These are phyloP conservation scores for Metschnikowia henanensis DNA, from an alignment of 805 yeast genomes.

Conservation along the genomic window DNA sequence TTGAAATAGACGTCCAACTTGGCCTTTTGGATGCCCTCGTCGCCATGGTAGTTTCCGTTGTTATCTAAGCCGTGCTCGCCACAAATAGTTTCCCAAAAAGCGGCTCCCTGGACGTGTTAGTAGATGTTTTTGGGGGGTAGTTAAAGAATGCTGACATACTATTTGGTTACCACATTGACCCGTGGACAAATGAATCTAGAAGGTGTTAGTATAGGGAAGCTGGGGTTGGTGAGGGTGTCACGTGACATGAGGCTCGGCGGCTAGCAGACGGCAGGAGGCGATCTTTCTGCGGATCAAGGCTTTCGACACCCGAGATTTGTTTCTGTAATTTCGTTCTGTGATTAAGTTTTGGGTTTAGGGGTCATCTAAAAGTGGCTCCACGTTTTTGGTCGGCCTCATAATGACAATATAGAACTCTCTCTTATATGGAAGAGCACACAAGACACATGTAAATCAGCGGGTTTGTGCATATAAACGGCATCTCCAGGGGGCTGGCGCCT, in stretches of 20 bases:
- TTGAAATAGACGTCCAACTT: conserved; percentile 83
- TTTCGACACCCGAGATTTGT: too few species aligned
- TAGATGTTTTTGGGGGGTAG: not conserved
- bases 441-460: too few species aligned
- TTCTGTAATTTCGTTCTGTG: too few species aligned
- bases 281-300: too few species aligned
- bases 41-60: conserved; percentile 64
- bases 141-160: conserved; percentile 43
- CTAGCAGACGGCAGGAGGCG: not conserved
- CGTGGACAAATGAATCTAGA: conserved; percentile 87
- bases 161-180: conserved; percentile 99
- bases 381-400: too few species aligned
- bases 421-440: too few species aligned
- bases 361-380: too few species aligned
- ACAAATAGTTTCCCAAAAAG: conserved; percentile 91
- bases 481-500: too few species aligned
- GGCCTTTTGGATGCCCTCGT: conserved; percentile 44
- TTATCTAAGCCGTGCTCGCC: conserved; percentile 82
- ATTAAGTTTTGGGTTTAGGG: too few species aligned
- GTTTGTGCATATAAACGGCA: too few species aligned
- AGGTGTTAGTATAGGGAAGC: conserved; percentile 11
- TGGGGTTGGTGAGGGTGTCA: not conserved
- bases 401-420: too few species aligned
- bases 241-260: not conserved
- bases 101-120: conserved; percentile 62